These are phyloP conservation scores for Gentiana dahurica DNA, from an alignment of 257 asterid species.

Conservation along the genomic window DNA sequence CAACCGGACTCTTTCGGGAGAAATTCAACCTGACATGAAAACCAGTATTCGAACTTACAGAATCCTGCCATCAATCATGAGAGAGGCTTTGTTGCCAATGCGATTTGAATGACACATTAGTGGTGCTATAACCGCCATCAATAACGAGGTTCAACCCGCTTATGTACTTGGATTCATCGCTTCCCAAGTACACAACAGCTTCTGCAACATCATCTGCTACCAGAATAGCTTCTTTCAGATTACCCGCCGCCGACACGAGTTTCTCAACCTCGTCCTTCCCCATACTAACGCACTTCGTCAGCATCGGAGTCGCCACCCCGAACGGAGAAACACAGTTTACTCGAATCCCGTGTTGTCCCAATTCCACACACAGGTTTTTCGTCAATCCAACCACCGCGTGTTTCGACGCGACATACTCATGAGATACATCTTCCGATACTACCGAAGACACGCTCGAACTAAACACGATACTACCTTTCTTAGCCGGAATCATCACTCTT, in stretches of 20 bases:
- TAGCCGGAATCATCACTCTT: conserved; percentile 10
- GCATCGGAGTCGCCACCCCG: conserved; percentile 9
- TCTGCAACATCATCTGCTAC: conserved; percentile 15
- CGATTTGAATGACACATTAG: too few relatives aligned
- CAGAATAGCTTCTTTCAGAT: conserved; percentile 6
- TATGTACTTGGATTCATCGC: conserved; percentile 15
- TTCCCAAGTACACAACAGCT: conserved; percentile 15
- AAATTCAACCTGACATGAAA: too few relatives aligned
- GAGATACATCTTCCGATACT: background rate
- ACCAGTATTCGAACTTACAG: too few relatives aligned
- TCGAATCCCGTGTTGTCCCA: conserved; percentile 17
- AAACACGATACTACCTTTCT: conserved; percentile 17
- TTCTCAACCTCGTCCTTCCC: conserved; percentile 3
- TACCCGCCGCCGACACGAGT: conserved; percentile 1
- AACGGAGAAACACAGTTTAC: conserved; percentile 22
- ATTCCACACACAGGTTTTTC: conserved; percentile 13
- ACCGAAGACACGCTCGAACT: conserved; percentile 11
- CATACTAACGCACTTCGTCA: background rate
- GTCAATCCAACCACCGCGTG: conserved; percentile 25
- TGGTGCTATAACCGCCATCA: conserved; percentile 14
- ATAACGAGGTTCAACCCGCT: conserved; percentile 18
- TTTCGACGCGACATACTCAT: conserved; percentile 14
- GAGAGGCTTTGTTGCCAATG: too few relatives aligned
- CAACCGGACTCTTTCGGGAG: too few relatives aligned
- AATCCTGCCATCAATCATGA: too few relatives aligned